Percentiles rank a stretch among this genome's conserved stretches.
These are phyloP conservation scores for Vanrija pseudolonga DNA, from an alignment of 1,284 basidiomycete species.

Conservation along the genomic window DNA sequence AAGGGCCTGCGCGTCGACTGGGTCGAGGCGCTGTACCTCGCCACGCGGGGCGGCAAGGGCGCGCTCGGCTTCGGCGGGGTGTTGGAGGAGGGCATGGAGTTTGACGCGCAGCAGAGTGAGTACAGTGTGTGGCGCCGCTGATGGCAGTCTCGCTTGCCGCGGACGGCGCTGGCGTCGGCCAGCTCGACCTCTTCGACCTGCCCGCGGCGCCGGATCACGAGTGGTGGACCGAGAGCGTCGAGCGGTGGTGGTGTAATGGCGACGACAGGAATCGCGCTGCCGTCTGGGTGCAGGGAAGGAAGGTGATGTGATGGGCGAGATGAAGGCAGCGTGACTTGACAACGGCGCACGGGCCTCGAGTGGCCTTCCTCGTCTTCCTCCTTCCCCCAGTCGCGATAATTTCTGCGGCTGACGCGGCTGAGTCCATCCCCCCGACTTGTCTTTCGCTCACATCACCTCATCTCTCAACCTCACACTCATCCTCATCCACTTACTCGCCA, in stretches of 20 bases:
- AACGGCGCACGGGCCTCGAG: too few species aligned
- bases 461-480: too few species aligned
- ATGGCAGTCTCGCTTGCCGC: conserved; percentile 19
- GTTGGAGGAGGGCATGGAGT: conserved; percentile 65
- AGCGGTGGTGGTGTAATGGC: conserved; percentile 85
- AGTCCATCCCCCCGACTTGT: too few species aligned
- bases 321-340: too few species aligned
- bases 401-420: too few species aligned
- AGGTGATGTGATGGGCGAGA: not conserved
- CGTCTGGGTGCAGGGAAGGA: conserved; percentile 69
- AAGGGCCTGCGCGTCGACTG: conserved; percentile 59
- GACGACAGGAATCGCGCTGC: conserved; percentile 61
- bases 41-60: conserved; percentile 68
- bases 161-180: conserved; percentile 53
- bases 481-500: too few species aligned
- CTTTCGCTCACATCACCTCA: too few species aligned
- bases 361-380: too few species aligned
- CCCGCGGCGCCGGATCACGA: conserved; percentile 31
- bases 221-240: conserved; percentile 59
- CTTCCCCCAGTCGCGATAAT: too few species aligned
- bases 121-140: conserved; percentile 8
- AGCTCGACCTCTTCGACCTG: conserved; percentile 60
- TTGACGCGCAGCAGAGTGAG: conserved; percentile 77
- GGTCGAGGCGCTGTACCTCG: conserved; percentile 73
- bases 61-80: conserved; percentile 61